Evolutionary conservation across 1,139 yeast species (phyloP).

Genomic region (Debaryomyces udenii): DNA sequence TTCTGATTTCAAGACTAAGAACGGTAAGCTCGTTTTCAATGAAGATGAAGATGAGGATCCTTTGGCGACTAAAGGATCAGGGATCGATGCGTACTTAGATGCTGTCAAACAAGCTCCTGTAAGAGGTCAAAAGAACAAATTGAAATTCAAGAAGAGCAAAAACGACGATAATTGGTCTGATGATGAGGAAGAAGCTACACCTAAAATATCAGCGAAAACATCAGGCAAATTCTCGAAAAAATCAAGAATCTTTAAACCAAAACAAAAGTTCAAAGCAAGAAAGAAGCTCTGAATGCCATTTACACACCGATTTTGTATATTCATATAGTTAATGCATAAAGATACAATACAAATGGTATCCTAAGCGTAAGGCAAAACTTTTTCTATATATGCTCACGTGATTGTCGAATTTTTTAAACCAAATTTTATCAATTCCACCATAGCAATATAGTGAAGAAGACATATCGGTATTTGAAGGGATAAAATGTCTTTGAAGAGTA

Average conservation of each 20-base stretch:
- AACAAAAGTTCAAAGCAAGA: constrained; percentile 57
- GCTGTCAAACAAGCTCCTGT: constrained; percentile 93
- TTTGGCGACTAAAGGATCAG: constrained; percentile 49
- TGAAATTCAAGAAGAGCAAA: constrained; percentile 76
- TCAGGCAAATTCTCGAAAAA: constrained; percentile 21
- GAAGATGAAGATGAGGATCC: constrained; percentile 56
- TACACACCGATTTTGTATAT: not conserved
- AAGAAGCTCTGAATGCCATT: constrained; percentile 48
- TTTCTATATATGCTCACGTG: too few relatives aligned
- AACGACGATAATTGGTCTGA: constrained; percentile 59
- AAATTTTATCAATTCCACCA: not conserved
- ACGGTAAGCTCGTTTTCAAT: constrained; percentile 57
- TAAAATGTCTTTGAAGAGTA: constrained; percentile 19
- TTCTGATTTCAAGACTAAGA: constrained; percentile 55
- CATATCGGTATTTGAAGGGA: not conserved
- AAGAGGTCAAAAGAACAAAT: constrained; percentile 87
- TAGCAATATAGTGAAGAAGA: not conserved
- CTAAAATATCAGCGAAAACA: constrained; percentile 13
- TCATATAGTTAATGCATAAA: constrained; percentile 7
- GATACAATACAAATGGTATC: too few relatives aligned
- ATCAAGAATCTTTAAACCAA: constrained; percentile 40
- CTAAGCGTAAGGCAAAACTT: too few relatives aligned
- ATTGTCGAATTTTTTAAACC: constrained; percentile 2
- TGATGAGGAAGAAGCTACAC: constrained; percentile 25
- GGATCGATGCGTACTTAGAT: constrained; percentile 88